Conservation (phyloP, 441 rosid species). For the Adansonia madagascariensis region DNA sequence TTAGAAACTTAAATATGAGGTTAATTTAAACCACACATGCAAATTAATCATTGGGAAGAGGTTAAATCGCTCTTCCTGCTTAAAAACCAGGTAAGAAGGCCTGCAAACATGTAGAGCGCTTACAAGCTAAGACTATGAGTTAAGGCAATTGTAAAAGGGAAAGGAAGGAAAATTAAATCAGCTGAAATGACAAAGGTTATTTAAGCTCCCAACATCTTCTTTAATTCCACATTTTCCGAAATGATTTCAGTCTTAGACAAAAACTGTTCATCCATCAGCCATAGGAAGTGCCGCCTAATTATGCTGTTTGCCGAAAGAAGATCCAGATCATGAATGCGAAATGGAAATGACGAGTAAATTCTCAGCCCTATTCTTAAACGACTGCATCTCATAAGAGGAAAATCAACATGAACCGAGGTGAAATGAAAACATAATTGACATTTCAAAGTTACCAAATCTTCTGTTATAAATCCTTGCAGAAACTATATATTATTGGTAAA, state of each 20-base stretch:
- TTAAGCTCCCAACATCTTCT: neutral
- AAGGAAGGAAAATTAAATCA: neutral
- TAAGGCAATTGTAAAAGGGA: neutral
- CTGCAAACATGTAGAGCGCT: neutral
- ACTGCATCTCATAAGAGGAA: too few relatives aligned
- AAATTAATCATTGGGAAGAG: neutral
- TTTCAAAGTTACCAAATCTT: constrained; percentile 5
- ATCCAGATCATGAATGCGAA: neutral
- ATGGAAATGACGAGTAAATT: constrained; percentile 2
- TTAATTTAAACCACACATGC: neutral
- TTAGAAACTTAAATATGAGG: neutral
- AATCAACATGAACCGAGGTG: too few relatives aligned
- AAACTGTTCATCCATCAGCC: neutral
- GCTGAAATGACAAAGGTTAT: neutral
- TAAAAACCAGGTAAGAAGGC: neutral
- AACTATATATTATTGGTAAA: neutral
- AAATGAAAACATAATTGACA: neutral
- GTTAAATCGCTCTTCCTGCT: neutral
- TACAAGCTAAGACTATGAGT: neutral
- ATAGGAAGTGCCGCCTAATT: neutral
- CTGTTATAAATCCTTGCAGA: neutral
- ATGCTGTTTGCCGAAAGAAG: constrained; percentile 13
- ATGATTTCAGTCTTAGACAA: neutral
- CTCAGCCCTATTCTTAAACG: too few relatives aligned
- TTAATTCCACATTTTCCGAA: neutral